Evolutionary conservation across 768 basidiomycete species (phyloP), one percentile per base, ranked within the genome.

Genomic region (Sporobolomyces phaffii): DNA sequence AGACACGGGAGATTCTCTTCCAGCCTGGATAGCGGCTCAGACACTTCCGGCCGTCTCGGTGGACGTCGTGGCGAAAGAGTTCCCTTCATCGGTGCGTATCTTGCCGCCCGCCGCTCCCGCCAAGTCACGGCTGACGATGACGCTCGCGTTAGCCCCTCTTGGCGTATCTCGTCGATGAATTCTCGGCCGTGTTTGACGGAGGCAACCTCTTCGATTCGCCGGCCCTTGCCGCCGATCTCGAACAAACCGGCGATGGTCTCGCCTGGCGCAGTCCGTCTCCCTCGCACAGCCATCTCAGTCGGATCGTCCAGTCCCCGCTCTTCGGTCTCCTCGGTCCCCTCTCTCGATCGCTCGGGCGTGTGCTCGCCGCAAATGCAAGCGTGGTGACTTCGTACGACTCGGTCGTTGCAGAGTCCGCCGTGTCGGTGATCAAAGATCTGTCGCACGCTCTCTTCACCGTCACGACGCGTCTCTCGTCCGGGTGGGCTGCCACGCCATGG

Each of bases 341-440:
- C 51, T 72, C 72, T 0, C 71, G 73, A 9, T 47, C 68, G 5
- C 20, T 74, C 31, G 71, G 69, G 38, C 72, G 72, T 13, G 34
- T 51, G 22, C 24, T 68, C 41, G 69, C 72, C 28, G 61, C 73
- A 1, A 48, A 43, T 31, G 66, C 73, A 4, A 38, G 31, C 22
- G 17, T 26, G 20, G 61, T 60, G 5, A 53, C n/a, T 5, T 29
- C 60, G 1, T 38, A 47, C 48, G 41, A 53, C 47, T 20, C 52
- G 3, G 18, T 28, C 1, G 17, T 38, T 10, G 26, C 51, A 2
- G 34, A 49, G 22, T 26, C 48, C 5, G 43, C 61, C 28, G 34
- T 66, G 7, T 4, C 51, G 6, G n/a, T 62, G 4, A 49, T 70
- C 28, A 51, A 47, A 5, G 5, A 29, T 13, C 47, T 72, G 15